A percentile compares a stretch with the other conserved stretches of the same genome.
phyloP scores from a whole-genome alignment of 2,329 filamentous ascomycete species.

The Curvularia sp. region DNA sequence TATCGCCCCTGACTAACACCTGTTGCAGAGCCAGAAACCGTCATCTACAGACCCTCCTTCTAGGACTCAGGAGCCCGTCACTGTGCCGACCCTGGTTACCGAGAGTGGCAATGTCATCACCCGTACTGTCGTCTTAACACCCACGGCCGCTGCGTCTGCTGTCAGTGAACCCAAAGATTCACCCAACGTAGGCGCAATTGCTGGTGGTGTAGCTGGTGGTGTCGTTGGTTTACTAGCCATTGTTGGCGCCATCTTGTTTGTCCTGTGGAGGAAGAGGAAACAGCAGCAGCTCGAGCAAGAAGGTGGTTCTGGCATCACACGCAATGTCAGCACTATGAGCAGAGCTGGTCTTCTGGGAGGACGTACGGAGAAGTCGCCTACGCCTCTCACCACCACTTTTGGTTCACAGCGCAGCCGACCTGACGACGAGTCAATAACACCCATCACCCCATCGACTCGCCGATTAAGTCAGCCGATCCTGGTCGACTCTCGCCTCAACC shows the following conservation, averaged over 20 bases:
- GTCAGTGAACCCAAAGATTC: slow-evolving; percentile 20
- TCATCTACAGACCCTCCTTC: slow-evolving; percentile 26
- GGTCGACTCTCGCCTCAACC: slow-evolving; percentile 59
- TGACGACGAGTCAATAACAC: slow-evolving; percentile 47
- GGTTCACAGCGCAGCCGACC: slow-evolving; percentile 39
- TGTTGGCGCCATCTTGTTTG: slow-evolving; percentile 49
- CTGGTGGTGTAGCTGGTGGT: slow-evolving; percentile 56
- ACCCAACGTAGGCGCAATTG: slow-evolving; percentile 54
- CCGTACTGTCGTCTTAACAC: slow-evolving; percentile 54
- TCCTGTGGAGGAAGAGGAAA: slow-evolving; percentile 49
- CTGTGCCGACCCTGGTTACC: slow-evolving; percentile 51
- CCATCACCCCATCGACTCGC: slow-evolving; percentile 44
- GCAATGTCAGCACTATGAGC: slow-evolving; percentile 59
- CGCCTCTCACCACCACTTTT: slow-evolving; percentile 38
- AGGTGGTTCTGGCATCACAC: slow-evolving; percentile 38
- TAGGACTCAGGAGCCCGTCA: slow-evolving; percentile 17
- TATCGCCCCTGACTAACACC: slow-evolving; percentile 19
- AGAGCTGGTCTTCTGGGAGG: slow-evolving; percentile 54
- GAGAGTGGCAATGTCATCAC: slow-evolving; percentile 55
- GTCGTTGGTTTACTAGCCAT: slow-evolving; percentile 48
- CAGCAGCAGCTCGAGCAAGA: slow-evolving; percentile 25
- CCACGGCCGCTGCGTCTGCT: slow-evolving; percentile 26
- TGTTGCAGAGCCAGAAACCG: slow-evolving; percentile 17
- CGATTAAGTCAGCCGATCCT: slow-evolving; percentile 56
- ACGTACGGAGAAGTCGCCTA: slow-evolving; percentile 34